phyloP scores from a whole-genome alignment of 1,284 basidiomycete species.

The Sanghuangporus weigelae region DNA sequence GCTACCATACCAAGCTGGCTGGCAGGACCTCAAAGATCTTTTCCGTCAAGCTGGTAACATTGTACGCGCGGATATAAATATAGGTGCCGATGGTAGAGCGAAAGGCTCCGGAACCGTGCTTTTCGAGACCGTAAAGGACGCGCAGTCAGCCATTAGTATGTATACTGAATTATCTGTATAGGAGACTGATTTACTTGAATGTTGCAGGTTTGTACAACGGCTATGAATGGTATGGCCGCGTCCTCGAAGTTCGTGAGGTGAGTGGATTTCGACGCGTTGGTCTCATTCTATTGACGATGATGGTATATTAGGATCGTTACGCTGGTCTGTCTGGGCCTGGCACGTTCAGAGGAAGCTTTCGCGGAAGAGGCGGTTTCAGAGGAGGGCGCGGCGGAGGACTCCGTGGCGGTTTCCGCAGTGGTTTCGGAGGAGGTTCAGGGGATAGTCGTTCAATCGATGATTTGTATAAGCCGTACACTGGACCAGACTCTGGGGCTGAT shows the following conservation, averaged over 20 bases:
- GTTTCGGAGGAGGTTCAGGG: constrained; percentile 44
- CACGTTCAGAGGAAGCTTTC: constrained; percentile 55
- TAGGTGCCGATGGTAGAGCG: constrained; percentile 85
- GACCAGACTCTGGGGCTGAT: constrained; percentile 49
- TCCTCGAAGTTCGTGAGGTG: constrained; percentile 90
- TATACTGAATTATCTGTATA: constrained; percentile 8
- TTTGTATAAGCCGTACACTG: constrained; percentile 77
- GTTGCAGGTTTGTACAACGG: constrained; percentile 84
- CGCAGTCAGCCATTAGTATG: constrained; percentile 85
- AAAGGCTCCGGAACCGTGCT: constrained; percentile 96
- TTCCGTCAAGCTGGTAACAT: constrained; percentile 94
- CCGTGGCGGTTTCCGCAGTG: constrained; percentile 44
- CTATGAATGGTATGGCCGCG: constrained; percentile 90
- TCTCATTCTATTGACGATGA: not conserved
- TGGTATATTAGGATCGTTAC: constrained; percentile 68
- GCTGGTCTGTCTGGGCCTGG: constrained; percentile 71
- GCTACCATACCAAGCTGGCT: constrained; percentile 93
- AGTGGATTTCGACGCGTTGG: constrained; percentile 20
- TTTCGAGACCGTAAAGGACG: constrained; percentile 88
- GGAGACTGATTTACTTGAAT: constrained; percentile 5
- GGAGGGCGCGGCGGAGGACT: constrained; percentile 53
- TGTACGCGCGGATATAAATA: constrained; percentile 91
- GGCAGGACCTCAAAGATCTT: constrained; percentile 98
- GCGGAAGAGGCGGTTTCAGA: constrained; percentile 56
- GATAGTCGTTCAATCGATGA: constrained; percentile 72